These are phyloP conservation scores for Diaporthe citriasiana DNA, from an alignment of 2,329 filamentous ascomycete species.

Conservation along the genomic window DNA sequence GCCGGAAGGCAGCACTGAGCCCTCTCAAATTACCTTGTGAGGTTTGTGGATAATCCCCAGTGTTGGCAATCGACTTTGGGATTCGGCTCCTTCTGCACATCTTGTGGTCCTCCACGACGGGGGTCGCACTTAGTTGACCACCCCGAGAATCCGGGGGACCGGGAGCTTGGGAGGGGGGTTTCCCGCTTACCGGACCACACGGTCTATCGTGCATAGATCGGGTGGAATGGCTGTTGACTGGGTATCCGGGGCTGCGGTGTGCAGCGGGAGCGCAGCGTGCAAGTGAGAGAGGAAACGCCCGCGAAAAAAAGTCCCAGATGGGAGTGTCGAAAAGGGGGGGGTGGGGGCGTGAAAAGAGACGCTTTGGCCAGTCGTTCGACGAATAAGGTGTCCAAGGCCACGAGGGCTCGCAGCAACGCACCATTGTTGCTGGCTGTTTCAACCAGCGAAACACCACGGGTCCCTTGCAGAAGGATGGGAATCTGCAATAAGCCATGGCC, in stretches of 20 bases:
- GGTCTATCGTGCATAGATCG: conserved; percentile 20
- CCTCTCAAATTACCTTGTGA: background rate
- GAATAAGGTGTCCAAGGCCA: conserved; percentile 9
- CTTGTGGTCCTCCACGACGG: conserved; percentile 19
- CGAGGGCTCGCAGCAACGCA: background rate
- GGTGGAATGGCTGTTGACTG: conserved; percentile 4
- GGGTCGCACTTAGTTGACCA: conserved; percentile 21
- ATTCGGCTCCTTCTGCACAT: conserved; percentile 19
- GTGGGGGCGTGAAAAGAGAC: background rate
- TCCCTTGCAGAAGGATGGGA: conserved; percentile 31
- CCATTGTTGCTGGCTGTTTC: conserved; percentile 20
- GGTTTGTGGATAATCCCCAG: background rate
- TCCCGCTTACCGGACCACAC: conserved; percentile 18
- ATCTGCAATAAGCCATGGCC: conserved; percentile 10
- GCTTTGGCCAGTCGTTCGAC: conserved; percentile 32
- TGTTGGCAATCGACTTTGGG: conserved; percentile 20
- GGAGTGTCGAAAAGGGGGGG: too few species aligned
- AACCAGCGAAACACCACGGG: conserved; percentile 19
- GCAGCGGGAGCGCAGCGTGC: conserved; percentile 2
- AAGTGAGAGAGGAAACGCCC: background rate
- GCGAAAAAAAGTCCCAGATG: background rate
- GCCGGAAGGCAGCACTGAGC: conserved; percentile 5
- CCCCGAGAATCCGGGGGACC: conserved; percentile 26
- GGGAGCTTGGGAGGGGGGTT: conserved; percentile 10
- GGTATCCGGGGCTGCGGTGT: conserved; percentile 15